phyloP scores from a whole-genome alignment of 345 rosid species.

The Atalantia buxifolia region DNA sequence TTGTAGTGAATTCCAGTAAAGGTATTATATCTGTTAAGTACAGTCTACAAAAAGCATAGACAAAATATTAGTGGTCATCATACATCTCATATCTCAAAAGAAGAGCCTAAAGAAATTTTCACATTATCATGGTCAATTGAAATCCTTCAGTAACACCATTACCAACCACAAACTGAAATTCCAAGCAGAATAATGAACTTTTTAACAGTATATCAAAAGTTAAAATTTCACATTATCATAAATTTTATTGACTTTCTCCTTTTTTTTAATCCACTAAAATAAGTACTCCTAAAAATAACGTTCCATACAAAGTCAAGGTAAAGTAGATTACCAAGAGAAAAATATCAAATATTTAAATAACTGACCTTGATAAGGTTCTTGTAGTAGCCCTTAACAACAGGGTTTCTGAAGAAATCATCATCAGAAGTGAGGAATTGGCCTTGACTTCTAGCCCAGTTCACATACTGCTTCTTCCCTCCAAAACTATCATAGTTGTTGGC shows the following conservation, averaged over 20 bases:
- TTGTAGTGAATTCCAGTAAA: slow-evolving; percentile 72
- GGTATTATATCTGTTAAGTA: slow-evolving; percentile 66
- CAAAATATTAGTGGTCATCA: not conserved
- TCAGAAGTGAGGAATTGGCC: slow-evolving; percentile 69
- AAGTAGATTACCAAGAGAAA: not conserved
- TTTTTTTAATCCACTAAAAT: too few relatives aligned
- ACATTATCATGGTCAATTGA: not conserved
- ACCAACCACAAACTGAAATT: not conserved
- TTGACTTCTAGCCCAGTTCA: slow-evolving; percentile 64
- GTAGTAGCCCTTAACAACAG: slow-evolving; percentile 67
- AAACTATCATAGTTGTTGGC: slow-evolving; percentile 72
- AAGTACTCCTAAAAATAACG: not conserved
- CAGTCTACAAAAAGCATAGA: slow-evolving; percentile 40
- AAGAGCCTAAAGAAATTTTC: not conserved
- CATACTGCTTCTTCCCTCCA: slow-evolving; percentile 91
- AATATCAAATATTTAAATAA: not conserved
- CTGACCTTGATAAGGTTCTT: slow-evolving; percentile 79
- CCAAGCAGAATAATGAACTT: not conserved
- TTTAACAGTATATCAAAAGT: too few relatives aligned
- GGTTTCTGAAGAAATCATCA: slow-evolving; percentile 85
- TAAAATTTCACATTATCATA: too few relatives aligned
- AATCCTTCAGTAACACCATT: not conserved
- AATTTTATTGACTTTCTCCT: not conserved
- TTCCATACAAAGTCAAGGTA: not conserved
- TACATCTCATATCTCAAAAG: not conserved